Evolutionary conservation across 805 yeast genomes (phyloP), one percentile per base, ranked within the genome.

Genomic region (Candida hungchunana): DNA sequence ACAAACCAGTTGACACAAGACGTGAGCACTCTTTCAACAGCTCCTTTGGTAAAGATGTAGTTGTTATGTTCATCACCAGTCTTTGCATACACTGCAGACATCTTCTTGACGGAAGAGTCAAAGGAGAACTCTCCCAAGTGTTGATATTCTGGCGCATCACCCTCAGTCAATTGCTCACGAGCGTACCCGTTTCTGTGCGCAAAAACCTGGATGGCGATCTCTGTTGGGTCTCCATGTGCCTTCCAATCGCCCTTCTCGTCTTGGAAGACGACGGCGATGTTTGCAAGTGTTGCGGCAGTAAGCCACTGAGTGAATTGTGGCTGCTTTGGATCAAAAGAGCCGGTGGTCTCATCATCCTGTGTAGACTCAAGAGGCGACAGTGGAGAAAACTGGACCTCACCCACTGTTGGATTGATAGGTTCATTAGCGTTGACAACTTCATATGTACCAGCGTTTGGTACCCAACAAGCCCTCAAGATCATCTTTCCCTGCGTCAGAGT

Each of bases 211-310:
- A 86, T 80, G 4, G 95, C 94, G 51, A 82, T 79, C 62, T 86
- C 95, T 3, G 95, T 86, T 27, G 95, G 90, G 55, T 86, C 95
- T 41, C 95, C 95, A 53, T 78, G 80, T 8, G 87, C 88, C 48
- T 73, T 75, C 94, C 94, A 85, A 8, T 56, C 59, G 4, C 49
- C 55, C 12, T 59, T 43, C 12, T 68, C 73, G 14, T 71, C 71
- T 46, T 70, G 63, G 43, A 69, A 72, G 3, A 86, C 77, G 9
- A 69, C 67, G 4, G 95, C 90, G 50, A 85, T 77, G 50, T 86
- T 87, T 23, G 95, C 95, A 43, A 87, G 61, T 1, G 93, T 73
- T 2, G 94, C 86, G 31, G 82, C 65, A 18, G 60, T 53, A 36
- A 82, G 58, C 83, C 86, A 85, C 24, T 65, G 55, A 21, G 56